These are phyloP conservation scores for Cyclocybe aegerita DNA, from an alignment of 768 basidiomycete genomes.

Conservation along the genomic window DNA sequence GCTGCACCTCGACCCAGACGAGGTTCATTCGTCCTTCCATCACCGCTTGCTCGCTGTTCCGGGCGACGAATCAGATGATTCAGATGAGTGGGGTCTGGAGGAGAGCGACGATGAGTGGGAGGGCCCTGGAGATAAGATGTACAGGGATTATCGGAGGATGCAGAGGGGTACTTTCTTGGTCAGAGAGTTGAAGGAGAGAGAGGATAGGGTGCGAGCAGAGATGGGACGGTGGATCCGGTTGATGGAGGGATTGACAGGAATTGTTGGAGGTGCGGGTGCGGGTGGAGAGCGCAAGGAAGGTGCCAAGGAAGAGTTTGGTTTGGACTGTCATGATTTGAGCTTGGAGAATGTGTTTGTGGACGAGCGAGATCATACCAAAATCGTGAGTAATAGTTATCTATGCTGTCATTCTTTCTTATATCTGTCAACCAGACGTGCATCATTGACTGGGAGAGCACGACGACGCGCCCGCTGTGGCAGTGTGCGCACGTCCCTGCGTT, in stretches of 20 bases:
- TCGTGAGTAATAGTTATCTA: constrained; percentile 49
- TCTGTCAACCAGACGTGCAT: constrained; percentile 65
- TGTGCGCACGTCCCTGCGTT: constrained; percentile 82
- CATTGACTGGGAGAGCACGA: constrained; percentile 93
- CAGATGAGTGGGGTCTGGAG: constrained; percentile 76
- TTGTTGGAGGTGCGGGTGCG: constrained; percentile 10
- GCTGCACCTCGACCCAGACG: constrained; percentile 79
- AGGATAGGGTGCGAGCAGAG: constrained; percentile 63
- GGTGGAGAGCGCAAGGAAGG: constrained; percentile 15
- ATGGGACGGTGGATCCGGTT: constrained; percentile 69
- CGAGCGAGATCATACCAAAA: constrained; percentile 58
- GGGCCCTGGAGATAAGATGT: constrained; percentile 75
- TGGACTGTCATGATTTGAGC: constrained; percentile 87
- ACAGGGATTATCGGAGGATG: constrained; percentile 80
- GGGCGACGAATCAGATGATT: constrained; percentile 73
- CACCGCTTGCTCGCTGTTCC: constrained; percentile 67
- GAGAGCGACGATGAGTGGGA: constrained; percentile 84
- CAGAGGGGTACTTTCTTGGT: constrained; percentile 79
- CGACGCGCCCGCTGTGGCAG: constrained; percentile 82
- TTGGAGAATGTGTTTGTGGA: constrained; percentile 86
- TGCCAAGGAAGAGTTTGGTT: constrained; percentile 61
- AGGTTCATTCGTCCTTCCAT: constrained; percentile 69
- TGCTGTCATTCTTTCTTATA: neutral
- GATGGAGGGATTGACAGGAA: constrained; percentile 56
- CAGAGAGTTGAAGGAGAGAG: constrained; percentile 64